Evolutionary conservation across 73 alveolate species (phyloP).

Genomic region (Stentor roeselii): DNA sequence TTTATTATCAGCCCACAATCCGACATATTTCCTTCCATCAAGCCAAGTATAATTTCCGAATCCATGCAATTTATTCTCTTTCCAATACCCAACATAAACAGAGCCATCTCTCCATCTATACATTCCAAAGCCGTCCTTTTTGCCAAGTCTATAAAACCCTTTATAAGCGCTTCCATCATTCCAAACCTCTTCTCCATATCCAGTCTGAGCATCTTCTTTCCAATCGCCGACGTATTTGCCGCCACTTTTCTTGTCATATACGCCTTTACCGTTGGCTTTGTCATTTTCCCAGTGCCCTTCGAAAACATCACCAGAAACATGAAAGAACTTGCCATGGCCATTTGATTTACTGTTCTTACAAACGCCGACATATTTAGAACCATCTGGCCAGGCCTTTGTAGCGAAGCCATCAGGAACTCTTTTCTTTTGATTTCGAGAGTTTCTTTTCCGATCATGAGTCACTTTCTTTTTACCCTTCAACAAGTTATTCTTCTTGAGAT

Average conservation of each 20-base stretch:
- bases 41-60: conserved; percentile 60
- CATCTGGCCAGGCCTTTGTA: conserved; percentile 77
- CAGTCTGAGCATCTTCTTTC: conserved; percentile 67
- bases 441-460: neutral
- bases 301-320: conserved; percentile 76
- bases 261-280: conserved; percentile 67
- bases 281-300: conserved; percentile 73
- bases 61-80: conserved; percentile 63
- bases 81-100: conserved; percentile 64
- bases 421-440: conserved; percentile 54
- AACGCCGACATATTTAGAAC: conserved; percentile 73
- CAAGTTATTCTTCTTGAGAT: neutral
- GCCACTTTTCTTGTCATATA: conserved; percentile 62
- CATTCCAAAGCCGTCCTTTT: conserved; percentile 58
- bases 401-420: conserved; percentile 82
- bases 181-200: conserved; percentile 52
- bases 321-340: conserved; percentile 80
- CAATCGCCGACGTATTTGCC: conserved; percentile 76
- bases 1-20: conserved; percentile 66
- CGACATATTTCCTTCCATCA: conserved; percentile 61
- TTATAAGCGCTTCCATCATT: conserved; percentile 64
- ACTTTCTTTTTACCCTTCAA: neutral
- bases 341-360: conserved; percentile 62
- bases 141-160: conserved; percentile 54
- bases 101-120: conserved; percentile 79